Evolutionary conservation across 2,329 filamentous ascomycete genomes (phyloP), one percentile per base, ranked within the genome.

Genomic region (Sarocladium oryzae): DNA sequence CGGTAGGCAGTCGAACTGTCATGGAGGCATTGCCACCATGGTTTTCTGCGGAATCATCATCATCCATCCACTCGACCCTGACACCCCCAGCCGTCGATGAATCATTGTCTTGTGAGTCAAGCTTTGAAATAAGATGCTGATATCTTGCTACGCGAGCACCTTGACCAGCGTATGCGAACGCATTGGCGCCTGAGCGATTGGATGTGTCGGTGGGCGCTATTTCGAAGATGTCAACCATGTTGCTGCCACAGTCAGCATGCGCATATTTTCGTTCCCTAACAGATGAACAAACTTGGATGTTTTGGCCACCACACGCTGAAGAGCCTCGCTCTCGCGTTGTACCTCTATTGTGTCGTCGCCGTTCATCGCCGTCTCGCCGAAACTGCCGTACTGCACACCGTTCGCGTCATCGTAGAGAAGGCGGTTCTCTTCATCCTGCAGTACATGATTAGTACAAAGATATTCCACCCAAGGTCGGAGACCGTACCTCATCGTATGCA

Each of bases 161-260:
- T 61, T 82, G 79, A 45, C 74, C 76, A 49, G 76, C 71, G 57
- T 77, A 75, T 23, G 67, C 68, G 50, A 77, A 78, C 1, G 46
- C 46, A 15, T 68, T 68, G 15, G 68, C 57, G 58, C 63, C 54
- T 54, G 62, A 53, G 56, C 66, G 57, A 70, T 59, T 55, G 63
- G 58, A 49, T 62, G 59, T 30, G 68, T 64, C 53, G 74, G 74
- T 53, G 77, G 79, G 78, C 32, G 77, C 75, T 60, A 84, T 82
- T 56, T 84, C 81, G 66, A 84, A 85, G 43, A 85, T 79, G 61
- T 85, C 82, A 54, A 85, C 81, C 68, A 85, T 79, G 59, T 84
- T 83, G 60, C 82, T 85, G 60, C 48, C 55, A 43, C 30, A 6
- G 46, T 51, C 41, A 50, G 50, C 26, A 30, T 28, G 16, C 16